Evolutionary conservation across 164 flowering plant species (phyloP), one percentile per base, ranked within the genome.

Genomic region (Piper betle): DNA sequence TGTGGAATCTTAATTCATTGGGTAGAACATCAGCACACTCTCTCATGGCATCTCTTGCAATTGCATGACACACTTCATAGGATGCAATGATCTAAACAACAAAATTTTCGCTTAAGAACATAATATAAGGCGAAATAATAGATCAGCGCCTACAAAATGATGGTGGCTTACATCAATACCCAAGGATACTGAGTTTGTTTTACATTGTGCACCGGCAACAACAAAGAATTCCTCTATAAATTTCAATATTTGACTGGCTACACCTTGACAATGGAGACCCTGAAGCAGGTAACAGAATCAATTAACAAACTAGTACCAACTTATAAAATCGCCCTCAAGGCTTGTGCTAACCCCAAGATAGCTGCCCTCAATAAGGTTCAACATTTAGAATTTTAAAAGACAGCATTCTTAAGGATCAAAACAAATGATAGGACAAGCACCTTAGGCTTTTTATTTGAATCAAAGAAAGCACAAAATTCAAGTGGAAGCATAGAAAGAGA

Each of bases 191-290:
- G 72, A 56, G 66, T 85, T 77, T 69, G 75, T 60, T 80, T 81
- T 84, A 74, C 86, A 84, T 48, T 84, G 78, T 69, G 86, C 87
- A 33, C 96, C 94, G 62, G 60, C 17, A 25, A 50, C 58, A 59
- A 60, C 40, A 72, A 84, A 84, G 65, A 80, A 83, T 55, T 82
- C 71, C 69, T 87, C 91, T 54, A 82, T 75, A 16, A 81, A 81
- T 68, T 88, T 82, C 76, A 93, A 69, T 20, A 93, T 87, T 63
- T 83, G 62, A 41, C 84, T 52, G 19, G 96, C 96, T 69, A 83
- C 72, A 62, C 68, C 71, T 61, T 81, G 87, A 39, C 88, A 87
- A 61, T 74, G 85, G 64, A 93, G 72, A 63, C 97, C 96, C 98
- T 92, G 73, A 13, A 64, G 50, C 7, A 46, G 7, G 2, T 10